These are phyloP conservation scores for Bothia castanella DNA, from an alignment of 1,284 basidiomycete species.

Conservation along the genomic window DNA sequence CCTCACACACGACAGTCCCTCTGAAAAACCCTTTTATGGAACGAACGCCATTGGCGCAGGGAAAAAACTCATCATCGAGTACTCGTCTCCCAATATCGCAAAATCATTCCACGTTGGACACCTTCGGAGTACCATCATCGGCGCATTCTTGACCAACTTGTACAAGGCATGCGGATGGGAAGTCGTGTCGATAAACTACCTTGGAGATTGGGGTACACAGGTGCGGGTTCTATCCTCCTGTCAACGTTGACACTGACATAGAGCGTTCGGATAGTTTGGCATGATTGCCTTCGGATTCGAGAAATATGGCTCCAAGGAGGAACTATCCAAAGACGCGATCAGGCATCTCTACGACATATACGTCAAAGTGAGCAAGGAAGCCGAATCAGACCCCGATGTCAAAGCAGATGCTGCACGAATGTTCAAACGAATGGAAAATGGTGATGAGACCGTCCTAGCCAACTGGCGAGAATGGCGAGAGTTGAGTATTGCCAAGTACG, in stretches of 20 bases:
- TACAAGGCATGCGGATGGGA: constrained; percentile 95
- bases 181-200: constrained; percentile 88
- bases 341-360: constrained; percentile 95
- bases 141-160: constrained; percentile 88
- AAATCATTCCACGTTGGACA: constrained; percentile 99
- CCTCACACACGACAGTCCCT: constrained; percentile 59
- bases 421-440: constrained; percentile 97
- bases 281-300: constrained; percentile 92
- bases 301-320: constrained; percentile 84
- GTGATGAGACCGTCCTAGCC: constrained; percentile 76
- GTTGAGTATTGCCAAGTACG: constrained; percentile 89
- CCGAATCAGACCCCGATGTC: constrained; percentile 65
- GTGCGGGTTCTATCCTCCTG: constrained; percentile 36
- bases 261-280: constrained; percentile 54
- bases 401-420: constrained; percentile 84
- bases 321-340: constrained; percentile 86
- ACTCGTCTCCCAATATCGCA: constrained; percentile 96
- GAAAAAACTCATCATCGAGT: constrained; percentile 82
- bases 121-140: constrained; percentile 95
- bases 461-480: constrained; percentile 95
- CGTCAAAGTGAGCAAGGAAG: constrained; percentile 90
- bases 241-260: constrained; percentile 2
- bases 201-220: constrained; percentile 94
- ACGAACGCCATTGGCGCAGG: constrained; percentile 72
- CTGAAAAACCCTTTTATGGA: constrained; percentile 65